Percentiles rank a stretch among this genome's conserved stretches.
Evolutionary conservation across 2,329 filamentous ascomycete genomes (phyloP).

Genomic region (Pseudogymnoascus sp.): DNA sequence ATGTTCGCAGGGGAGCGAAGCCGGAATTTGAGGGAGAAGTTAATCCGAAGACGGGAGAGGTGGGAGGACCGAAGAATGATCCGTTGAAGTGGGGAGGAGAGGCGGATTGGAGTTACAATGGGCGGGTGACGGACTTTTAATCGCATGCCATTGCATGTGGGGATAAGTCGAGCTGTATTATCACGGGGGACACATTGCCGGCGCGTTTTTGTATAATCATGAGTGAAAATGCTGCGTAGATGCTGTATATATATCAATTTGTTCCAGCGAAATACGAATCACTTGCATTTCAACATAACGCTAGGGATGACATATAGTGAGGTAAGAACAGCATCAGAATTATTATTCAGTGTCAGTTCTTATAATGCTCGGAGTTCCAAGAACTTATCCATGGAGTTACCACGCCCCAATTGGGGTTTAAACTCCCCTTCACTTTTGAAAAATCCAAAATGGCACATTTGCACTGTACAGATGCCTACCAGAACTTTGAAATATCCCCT

Average conservation of each 20-base stretch:
- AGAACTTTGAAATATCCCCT: slow-evolving; percentile 4
- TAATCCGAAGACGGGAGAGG: slow-evolving; percentile 90
- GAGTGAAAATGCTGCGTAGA: neutral
- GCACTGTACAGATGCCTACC: slow-evolving; percentile 2
- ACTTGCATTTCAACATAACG: neutral
- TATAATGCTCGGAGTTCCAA: neutral
- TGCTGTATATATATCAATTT: neutral
- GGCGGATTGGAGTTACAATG: slow-evolving; percentile 83
- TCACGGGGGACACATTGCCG: neutral
- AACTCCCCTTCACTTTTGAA: slow-evolving; percentile 1
- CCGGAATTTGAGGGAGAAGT: slow-evolving; percentile 89
- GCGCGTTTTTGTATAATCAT: neutral
- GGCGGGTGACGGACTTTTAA: slow-evolving; percentile 83
- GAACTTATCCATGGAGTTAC: neutral
- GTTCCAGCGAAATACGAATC: neutral
- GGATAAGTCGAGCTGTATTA: neutral
- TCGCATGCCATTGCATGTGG: neutral
- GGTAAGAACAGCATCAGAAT: neutral
- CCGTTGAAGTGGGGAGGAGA: slow-evolving; percentile 84
- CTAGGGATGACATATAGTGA: neutral
- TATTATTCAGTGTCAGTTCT: neutral
- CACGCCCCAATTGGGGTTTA: neutral
- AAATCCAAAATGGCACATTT: slow-evolving; percentile 2
- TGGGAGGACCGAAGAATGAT: slow-evolving; percentile 96
- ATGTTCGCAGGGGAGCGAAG: slow-evolving; percentile 66